These are phyloP conservation scores for Brettanomyces naardenensis DNA, from an alignment of 805 yeast species.

Conservation along the genomic window DNA sequence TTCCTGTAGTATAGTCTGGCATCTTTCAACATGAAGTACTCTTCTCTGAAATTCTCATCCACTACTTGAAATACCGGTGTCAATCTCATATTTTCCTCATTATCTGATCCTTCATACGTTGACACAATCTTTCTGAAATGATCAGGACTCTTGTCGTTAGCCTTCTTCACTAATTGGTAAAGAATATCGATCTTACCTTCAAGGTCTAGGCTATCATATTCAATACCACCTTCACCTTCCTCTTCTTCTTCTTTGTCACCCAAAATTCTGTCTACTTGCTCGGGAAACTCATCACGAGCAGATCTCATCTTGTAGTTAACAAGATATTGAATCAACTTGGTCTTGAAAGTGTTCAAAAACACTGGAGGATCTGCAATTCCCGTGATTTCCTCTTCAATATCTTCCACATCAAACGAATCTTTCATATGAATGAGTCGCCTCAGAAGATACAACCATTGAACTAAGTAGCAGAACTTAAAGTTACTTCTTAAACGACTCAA, in stretches of 20 bases:
- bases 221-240: constrained; percentile 5
- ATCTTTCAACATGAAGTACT: constrained; percentile 38
- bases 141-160: constrained; percentile 34
- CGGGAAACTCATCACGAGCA: constrained; percentile 23
- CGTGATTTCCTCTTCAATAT: constrained; percentile 55
- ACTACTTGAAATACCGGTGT: constrained; percentile 14
- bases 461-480: constrained; percentile 30
- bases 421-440: constrained; percentile 43
- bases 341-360: constrained; percentile 36
- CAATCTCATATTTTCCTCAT: constrained; percentile 9
- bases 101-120: constrained; percentile 16
- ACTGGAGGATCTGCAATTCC: constrained; percentile 31
- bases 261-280: constrained; percentile 11
- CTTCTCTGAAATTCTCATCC: constrained; percentile 12
- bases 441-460: constrained; percentile 51
- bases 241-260: constrained; percentile 7
- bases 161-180: constrained; percentile 30
- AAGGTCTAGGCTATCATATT: constrained; percentile 26
- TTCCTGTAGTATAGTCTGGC: constrained; percentile 41
- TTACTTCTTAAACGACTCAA: constrained; percentile 28
- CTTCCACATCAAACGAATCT: constrained; percentile 50
- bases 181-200: constrained; percentile 43
- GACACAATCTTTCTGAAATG: constrained; percentile 44
- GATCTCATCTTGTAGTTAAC: constrained; percentile 28
- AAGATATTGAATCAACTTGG: constrained; percentile 32